Percentiles rank a stretch among this genome's conserved stretches.
Conservation (phyloP, 352 stramenopile genomes). For the Pythium utonaiense region DNA sequence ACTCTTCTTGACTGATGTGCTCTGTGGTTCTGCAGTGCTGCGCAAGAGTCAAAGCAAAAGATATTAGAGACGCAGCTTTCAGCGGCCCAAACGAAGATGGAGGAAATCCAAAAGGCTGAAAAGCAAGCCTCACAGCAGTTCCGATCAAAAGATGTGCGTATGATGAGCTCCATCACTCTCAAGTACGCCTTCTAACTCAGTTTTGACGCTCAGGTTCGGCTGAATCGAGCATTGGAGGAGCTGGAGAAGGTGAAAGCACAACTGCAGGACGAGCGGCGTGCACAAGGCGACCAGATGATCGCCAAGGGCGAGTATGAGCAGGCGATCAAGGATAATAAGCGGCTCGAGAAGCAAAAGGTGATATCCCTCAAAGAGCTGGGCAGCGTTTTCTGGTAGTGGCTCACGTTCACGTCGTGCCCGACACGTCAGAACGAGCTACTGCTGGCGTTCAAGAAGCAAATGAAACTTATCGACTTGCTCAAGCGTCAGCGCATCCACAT, state of each 20-base stretch:
- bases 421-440: conserved; percentile 53
- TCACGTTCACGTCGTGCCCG: neutral
- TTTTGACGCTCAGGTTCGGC: conserved; percentile 37
- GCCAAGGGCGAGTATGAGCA: conserved; percentile 55
- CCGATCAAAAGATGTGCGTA: conserved; percentile 62
- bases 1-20: neutral
- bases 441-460: conserved; percentile 81
- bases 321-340: conserved; percentile 64
- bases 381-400: neutral
- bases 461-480: conserved; percentile 85
- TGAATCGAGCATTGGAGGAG: conserved; percentile 76
- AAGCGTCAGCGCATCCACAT: conserved; percentile 85
- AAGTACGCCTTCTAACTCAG: neutral
- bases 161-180: neutral
- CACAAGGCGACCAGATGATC: conserved; percentile 43
- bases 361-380: no score
- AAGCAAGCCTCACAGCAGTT: conserved; percentile 67
- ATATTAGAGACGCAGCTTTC: conserved; percentile 67
- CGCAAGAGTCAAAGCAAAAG: conserved; percentile 67
- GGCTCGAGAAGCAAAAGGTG: conserved; percentile 82
- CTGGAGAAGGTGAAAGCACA: conserved; percentile 68
- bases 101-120: conserved; percentile 54
- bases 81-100: conserved; percentile 38
- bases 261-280: conserved; percentile 52
- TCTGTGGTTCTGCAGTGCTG: conserved; percentile 32